phyloP scores from a whole-genome alignment of 345 rosid genomes.

The Eucalyptus virginea region DNA sequence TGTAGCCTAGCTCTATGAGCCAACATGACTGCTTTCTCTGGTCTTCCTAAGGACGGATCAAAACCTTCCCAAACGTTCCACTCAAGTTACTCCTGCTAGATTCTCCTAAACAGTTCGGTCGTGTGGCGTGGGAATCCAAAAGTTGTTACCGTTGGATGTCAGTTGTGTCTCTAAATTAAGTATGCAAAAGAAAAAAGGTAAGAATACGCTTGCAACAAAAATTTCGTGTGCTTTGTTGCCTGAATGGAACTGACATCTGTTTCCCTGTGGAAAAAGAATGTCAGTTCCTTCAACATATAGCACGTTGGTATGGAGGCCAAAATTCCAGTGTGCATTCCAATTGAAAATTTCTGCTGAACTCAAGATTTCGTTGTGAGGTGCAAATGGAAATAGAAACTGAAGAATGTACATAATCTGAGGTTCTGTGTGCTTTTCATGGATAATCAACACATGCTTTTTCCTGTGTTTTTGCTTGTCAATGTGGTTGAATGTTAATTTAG shows the following conservation, averaged over 20 bases:
- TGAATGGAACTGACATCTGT: not conserved
- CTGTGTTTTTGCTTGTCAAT: not conserved
- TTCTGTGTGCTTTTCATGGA: not conserved
- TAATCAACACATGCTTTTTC: not conserved
- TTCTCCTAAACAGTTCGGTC: not conserved
- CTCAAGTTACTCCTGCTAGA: not conserved
- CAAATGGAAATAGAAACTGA: not conserved
- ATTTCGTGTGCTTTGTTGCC: not conserved
- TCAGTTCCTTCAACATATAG: not conserved
- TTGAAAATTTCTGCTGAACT: not conserved
- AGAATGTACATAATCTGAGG: not conserved
- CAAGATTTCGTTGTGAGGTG: not conserved
- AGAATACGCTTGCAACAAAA: not conserved
- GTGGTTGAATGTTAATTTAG: not conserved
- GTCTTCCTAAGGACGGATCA: not conserved
- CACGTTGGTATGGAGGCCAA: not conserved
- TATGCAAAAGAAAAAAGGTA: not conserved
- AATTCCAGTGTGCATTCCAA: not conserved
- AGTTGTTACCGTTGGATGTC: not conserved
- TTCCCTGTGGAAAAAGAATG: not conserved
- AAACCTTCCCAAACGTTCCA: not conserved
- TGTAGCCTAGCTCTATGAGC: not conserved
- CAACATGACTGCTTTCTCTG: not conserved
- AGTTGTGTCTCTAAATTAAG: not conserved
- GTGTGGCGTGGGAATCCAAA: rapidly evolving